These are phyloP conservation scores for Hypoxylon cercidicola DNA, from an alignment of 495 filamentous ascomycete genomes.

Conservation along the genomic window DNA sequence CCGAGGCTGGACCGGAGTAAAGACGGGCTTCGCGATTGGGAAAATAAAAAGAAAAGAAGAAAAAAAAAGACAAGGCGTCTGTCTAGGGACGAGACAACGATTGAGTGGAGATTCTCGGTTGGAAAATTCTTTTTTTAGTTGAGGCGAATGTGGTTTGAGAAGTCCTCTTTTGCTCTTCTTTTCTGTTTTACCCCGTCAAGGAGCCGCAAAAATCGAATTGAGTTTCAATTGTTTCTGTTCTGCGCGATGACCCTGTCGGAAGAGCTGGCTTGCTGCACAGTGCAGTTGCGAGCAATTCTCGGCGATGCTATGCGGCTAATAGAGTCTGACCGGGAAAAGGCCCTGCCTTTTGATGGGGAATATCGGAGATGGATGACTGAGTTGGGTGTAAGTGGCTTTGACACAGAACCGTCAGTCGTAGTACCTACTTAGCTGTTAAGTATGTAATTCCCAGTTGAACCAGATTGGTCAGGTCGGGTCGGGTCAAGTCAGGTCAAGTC, in stretches of 20 bases:
- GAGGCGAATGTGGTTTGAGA: constrained; percentile 42
- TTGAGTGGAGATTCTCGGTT: constrained; percentile 40
- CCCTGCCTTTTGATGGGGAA: constrained; percentile 39
- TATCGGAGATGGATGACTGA: constrained; percentile 40
- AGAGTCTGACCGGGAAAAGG: constrained; percentile 42
- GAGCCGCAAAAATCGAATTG: constrained; percentile 41
- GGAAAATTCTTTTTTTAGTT: constrained; percentile 43
- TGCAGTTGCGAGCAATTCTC: constrained; percentile 34
- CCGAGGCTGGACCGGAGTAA: constrained; percentile 41
- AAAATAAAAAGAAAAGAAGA: constrained; percentile 23
- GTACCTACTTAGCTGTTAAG: constrained; percentile 15
- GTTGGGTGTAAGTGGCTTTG: constrained; percentile 40
- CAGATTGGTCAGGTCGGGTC: constrained; percentile 19
- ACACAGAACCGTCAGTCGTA: constrained; percentile 24
- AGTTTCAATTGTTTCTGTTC: constrained; percentile 35
- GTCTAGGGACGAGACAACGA: constrained; percentile 27
- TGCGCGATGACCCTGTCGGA: constrained; percentile 39
- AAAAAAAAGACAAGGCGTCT: constrained; percentile 48
- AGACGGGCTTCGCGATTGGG: constrained; percentile 44
- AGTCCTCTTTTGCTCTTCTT: constrained; percentile 17
- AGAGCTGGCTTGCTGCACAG: constrained; percentile 28
- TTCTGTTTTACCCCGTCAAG: constrained; percentile 32
- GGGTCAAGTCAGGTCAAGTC: constrained; percentile 8
- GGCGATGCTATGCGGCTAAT: constrained; percentile 46
- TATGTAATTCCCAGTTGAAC: constrained; percentile 11